Conservation (phyloP, 2,329 filamentous ascomycete species). For the Phialemonium atrogriseum region DNA sequence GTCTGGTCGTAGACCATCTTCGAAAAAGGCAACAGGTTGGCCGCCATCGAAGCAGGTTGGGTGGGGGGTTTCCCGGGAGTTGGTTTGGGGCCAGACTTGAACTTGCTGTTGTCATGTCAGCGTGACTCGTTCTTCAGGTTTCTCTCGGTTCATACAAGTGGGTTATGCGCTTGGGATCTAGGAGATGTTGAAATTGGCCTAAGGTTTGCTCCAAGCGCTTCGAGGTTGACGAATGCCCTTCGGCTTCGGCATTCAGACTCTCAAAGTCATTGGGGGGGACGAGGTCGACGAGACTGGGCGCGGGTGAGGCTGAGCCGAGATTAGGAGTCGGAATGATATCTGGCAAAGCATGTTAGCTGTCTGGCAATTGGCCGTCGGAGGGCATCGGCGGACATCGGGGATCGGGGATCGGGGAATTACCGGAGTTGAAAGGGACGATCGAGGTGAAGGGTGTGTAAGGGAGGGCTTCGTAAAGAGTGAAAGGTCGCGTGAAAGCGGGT, state of each 20-base stretch:
- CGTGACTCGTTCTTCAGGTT: neutral
- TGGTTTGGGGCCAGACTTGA: slow-evolving; percentile 40
- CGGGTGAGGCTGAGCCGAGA: slow-evolving; percentile 47
- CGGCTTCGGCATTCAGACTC: slow-evolving; percentile 63
- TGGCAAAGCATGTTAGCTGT: slow-evolving; percentile 20
- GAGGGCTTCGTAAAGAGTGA: slow-evolving; percentile 65
- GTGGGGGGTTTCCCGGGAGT: slow-evolving; percentile 16
- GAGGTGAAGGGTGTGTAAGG: slow-evolving; percentile 79
- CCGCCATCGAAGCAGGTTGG: slow-evolving; percentile 22
- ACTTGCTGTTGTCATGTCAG: slow-evolving; percentile 40
- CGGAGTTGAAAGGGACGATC: slow-evolving; percentile 68
- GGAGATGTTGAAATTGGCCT: slow-evolving; percentile 64
- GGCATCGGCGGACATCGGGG: slow-evolving; percentile 7
- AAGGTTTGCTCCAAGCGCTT: slow-evolving; percentile 63
- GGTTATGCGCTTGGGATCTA: slow-evolving; percentile 63
- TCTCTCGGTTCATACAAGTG: slow-evolving; percentile 45
- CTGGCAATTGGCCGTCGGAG: slow-evolving; percentile 7
- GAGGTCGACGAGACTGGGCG: slow-evolving; percentile 39
- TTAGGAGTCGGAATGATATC: slow-evolving; percentile 59
- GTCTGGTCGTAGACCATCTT: slow-evolving; percentile 38
- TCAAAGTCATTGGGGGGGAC: slow-evolving; percentile 51
- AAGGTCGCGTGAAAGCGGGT: slow-evolving; percentile 31
- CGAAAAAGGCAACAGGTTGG: slow-evolving; percentile 41
- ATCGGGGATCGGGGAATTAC: slow-evolving; percentile 30
- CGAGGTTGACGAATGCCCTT: slow-evolving; percentile 47